Base-by-base conservation (phyloP, 2,329 filamentous ascomycete species). In the Falciphora oryzae region DNA sequence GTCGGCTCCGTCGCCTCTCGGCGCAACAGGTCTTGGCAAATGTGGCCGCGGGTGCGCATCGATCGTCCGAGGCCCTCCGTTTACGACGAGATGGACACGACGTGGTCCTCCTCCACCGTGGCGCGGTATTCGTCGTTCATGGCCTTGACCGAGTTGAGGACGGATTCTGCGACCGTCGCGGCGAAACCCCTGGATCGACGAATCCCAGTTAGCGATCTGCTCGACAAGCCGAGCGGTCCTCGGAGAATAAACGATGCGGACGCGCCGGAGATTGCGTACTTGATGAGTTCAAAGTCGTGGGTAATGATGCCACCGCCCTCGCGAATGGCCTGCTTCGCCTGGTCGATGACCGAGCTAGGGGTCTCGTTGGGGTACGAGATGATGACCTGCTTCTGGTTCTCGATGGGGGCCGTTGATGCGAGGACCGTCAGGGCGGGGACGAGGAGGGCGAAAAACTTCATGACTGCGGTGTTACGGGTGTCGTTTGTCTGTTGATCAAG, bases 281-380 rank as follows among this genome's bases (percentile, higher is more conserved):
- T 85, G 75, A 89, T 85, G 65, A 88, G 73, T 60, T 79, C 78
- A 76, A 92, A 95, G 72, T 89, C 85, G 78, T 96, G 92, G 28
- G 90, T 95, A 70, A 97, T 92, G 62, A 85, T 77, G 56, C 91
- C 92, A 62, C 91, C 91, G 56, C 87, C 88, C 59, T 87, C 80
- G 63, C 81, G 77, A 70, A 97, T 88, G 2, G 85, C 84, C 57
- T 89, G 77, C 80, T 89, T 95, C 59, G 91, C 92, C 65, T 90
- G 76, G 28, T 87, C 79, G 38, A 97, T 75, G 50, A 96, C 79
- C 50, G 80, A 82, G 68, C 89, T 79, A 27, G 92, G 89, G 18
- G 87, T 89, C 61, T 85, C 82, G 63, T 87, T 80, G 29, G 89
- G 86, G 73, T 92, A 97, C 72, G 85, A 91, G 71, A 97, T 82